Percentiles rank a stretch among this genome's conserved stretches.
These are phyloP conservation scores for Camelina neglecta DNA, from an alignment of 345 rosid genomes.

Conservation along the genomic window DNA sequence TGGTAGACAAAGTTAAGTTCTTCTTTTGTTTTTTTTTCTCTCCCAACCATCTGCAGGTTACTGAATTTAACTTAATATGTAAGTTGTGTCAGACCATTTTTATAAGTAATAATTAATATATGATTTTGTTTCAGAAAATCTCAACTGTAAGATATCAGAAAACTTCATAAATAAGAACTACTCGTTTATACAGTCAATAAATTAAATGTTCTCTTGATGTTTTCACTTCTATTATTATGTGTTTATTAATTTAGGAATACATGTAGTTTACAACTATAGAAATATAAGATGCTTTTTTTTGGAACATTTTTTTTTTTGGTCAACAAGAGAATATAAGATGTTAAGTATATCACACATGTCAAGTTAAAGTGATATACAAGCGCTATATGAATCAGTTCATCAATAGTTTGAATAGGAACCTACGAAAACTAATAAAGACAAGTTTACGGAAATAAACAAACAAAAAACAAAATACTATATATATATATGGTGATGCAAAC, in stretches of 20 bases:
- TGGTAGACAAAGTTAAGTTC: not conserved
- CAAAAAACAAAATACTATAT: too few species aligned
- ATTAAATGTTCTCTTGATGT: not conserved
- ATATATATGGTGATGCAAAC: not conserved
- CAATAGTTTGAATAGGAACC: too few species aligned
- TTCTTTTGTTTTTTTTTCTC: not conserved
- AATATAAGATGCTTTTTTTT: too few species aligned
- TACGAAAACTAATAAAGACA: too few species aligned
- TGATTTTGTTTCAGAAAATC: too few species aligned
- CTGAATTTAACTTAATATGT: not conserved
- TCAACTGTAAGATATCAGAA: not conserved
- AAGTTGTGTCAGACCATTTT: not conserved
- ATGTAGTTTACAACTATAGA: not conserved
- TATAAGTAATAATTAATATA: too few species aligned
- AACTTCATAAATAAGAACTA: not conserved
- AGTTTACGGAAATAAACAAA: too few species aligned
- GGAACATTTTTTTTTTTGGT: not conserved
- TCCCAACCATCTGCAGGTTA: not conserved
- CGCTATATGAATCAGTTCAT: too few species aligned
- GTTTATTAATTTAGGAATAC: not conserved
- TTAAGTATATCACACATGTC: not conserved
- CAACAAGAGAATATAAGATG: not conserved
- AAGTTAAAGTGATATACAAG: too few species aligned
- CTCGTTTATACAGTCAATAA: not conserved
- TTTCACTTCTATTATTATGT: not conserved